Base-by-base conservation (phyloP, 352 stramenopile genomes). In the Plasmopara muralis region DNA sequence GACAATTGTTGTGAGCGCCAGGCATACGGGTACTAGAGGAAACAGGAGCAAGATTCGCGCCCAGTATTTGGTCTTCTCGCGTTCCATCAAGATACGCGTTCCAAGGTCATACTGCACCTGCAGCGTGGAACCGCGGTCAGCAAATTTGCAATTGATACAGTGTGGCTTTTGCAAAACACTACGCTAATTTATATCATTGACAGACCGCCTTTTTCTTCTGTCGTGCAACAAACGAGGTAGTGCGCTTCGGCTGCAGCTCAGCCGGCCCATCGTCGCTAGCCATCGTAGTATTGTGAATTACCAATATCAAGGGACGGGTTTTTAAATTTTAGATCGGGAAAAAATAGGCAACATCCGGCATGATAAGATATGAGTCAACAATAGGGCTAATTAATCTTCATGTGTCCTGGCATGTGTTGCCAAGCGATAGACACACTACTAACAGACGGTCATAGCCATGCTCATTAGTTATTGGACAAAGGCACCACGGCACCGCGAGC, bases 41-140 rank as follows among this genome's bases (percentile, higher is more conserved):
- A 82, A 89, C 18, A 89, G 49, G 18, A 89, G 64, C 42, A 87
- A 55, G 16, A 89, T 64, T 14, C 66, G 60, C 2, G 75, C 74
- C 75, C 78, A 87, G 47, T 89, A 87, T 55, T 83, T 85, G 58
- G 63, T 83, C 57, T 78, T 85, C 55, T 85, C 72, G 33, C 66
- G 71, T 60, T 83, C 75, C 14, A 65, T 61, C 10, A 57, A 59
- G 60, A 86, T 78, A 34, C 72, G 68, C 38, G 70, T 64, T 25
- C 58, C 63, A n/a, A 85, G 63, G 29, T 80, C 74, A 64, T 75
- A 62, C 16, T 63, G 55, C 31, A 54, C 45, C 72, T 83, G 51
- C 43, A 53, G 42, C 38, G 18, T 40, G 50, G 16, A 48, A 46
- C 20, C 20, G 43, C 43, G 48, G n/a, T 66, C 47, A 60, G 47